A percentile compares a stretch with the other conserved stretches of the same genome.
These are phyloP conservation scores for Colletotrichum aenigma DNA, from an alignment of 2,329 filamentous ascomycete species.

Conservation along the genomic window DNA sequence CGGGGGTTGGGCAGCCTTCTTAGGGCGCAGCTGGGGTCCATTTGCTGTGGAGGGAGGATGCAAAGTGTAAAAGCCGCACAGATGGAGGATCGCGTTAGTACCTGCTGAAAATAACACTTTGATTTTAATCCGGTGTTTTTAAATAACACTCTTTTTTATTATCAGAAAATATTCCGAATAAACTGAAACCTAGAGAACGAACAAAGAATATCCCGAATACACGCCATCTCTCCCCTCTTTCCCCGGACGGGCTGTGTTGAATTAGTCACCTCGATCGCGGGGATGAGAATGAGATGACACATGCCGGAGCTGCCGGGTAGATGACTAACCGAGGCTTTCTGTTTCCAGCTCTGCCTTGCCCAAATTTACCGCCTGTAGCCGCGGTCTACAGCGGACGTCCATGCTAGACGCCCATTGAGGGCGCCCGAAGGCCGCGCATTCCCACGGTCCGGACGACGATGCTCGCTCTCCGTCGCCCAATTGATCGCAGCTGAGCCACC, in stretches of 20 bases:
- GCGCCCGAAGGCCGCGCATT: neutral
- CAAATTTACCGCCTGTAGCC: neutral
- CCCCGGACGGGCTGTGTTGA: neutral
- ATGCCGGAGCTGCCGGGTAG: neutral
- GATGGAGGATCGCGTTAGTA: neutral
- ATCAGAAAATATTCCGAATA: neutral
- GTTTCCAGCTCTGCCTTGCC: neutral
- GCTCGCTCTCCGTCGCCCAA: neutral
- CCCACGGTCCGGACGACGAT: neutral
- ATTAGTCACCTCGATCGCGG: neutral
- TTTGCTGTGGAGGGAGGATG: neutral
- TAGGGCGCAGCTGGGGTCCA: neutral
- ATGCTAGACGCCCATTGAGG: neutral
- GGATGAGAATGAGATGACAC: constrained; percentile 8
- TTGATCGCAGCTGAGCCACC: neutral
- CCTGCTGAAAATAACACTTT: neutral
- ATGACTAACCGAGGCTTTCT: neutral
- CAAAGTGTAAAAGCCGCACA: neutral
- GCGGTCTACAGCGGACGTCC: neutral
- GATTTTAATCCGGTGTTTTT: neutral
- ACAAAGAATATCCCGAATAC: neutral
- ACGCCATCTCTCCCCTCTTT: neutral
- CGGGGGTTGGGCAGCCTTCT: neutral
- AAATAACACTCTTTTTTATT: neutral
- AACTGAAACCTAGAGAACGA: neutral